Evolutionary conservation across 2,329 filamentous ascomycete species (phyloP), one percentile per base, ranked within the genome.

Genomic region (Ophiostoma novo-ulmi): DNA sequence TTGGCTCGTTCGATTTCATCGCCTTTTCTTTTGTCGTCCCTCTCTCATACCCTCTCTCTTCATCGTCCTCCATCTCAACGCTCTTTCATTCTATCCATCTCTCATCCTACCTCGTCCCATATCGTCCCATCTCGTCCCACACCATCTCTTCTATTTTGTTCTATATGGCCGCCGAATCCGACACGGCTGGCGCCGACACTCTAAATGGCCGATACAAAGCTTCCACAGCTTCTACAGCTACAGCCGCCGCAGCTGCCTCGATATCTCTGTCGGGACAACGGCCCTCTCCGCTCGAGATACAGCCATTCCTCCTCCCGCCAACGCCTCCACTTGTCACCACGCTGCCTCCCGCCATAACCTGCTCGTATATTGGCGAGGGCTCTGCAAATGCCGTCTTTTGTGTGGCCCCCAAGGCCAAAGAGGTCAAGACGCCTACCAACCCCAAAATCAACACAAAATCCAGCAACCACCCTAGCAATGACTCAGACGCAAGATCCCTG

Each of bases 321-420:
- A 52, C 66, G 39, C 71, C 72, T 11, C 74, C 65, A 17, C 55
- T 66, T 74, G 35, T 72, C n/a, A 44, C 69, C 66, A 58, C 38
- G 22, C 48, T 74, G 35, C 72, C 73, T 14, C 35, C 70, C 0
- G 68, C 36, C 17, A 70, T 69, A 73, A 74, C 68, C 80, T 87
- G 72, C 61, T 48, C 52, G 0, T 74, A 73, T 71, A 79, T 88
- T 31, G 85, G 84, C 36, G 91, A 95, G 78, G 92, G 91, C 35
- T 89, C 90, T 35, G 91, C 92, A 69, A 94, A 95, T 78, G 85
- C 90, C 69, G 89, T 94, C 73, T 93, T 91, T 67, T 38, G 63
- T 67, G 55, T 72, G 31, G 10, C 17, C 11, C 70, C 70, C 35
- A 39, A 44, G 67, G 44, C 44, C 17, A 48, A 63, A 2, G 39